phyloP scores from a whole-genome alignment of 441 rosid genomes.

The Euphorbia schlechtendalii region DNA sequence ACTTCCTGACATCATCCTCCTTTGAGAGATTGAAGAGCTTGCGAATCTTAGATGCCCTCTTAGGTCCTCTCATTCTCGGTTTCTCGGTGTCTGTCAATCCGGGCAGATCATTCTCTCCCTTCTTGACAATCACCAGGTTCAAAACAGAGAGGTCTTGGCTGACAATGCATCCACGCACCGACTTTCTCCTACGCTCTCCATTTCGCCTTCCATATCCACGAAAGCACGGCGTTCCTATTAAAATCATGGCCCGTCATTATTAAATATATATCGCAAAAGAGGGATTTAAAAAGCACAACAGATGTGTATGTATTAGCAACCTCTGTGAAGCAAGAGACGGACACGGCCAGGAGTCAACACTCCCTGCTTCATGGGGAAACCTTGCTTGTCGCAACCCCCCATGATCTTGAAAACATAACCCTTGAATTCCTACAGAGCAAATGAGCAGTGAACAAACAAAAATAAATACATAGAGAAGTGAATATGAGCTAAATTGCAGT shows the following conservation, averaged over 20 bases:
- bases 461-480: too few relatives aligned
- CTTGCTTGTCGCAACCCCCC: slow-evolving; percentile 52
- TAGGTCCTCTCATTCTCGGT: slow-evolving; percentile 52
- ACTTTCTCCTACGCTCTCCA: slow-evolving; percentile 47
- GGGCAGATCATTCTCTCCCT: slow-evolving; percentile 43
- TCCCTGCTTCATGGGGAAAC: slow-evolving; percentile 49
- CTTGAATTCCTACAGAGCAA: slow-evolving; percentile 27
- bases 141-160: slow-evolving; percentile 45
- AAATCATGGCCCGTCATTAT: slow-evolving; percentile 15
- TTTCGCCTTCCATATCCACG: slow-evolving; percentile 41
- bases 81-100: slow-evolving; percentile 39
- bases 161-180: slow-evolving; percentile 46
- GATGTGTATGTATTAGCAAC: slow-evolving; percentile 40
- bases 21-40: slow-evolving; percentile 46
- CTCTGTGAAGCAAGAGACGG: slow-evolving; percentile 39
- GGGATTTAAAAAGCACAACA: slow-evolving; percentile 39
- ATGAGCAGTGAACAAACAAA: slow-evolving; percentile 32
- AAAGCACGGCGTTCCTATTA: slow-evolving; percentile 38
- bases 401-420: slow-evolving; percentile 42
- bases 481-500: too few relatives aligned
- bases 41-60: slow-evolving; percentile 49
- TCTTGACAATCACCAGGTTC: slow-evolving; percentile 45
- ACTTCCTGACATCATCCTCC: slow-evolving; percentile 46
- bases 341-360: slow-evolving; percentile 48
- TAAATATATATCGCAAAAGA: slow-evolving; percentile 40